A percentile compares a stretch with the other conserved stretches of the same genome.
phyloP scores from a whole-genome alignment of 345 rosid genomes.

The Euphorbia pulcherrima region DNA sequence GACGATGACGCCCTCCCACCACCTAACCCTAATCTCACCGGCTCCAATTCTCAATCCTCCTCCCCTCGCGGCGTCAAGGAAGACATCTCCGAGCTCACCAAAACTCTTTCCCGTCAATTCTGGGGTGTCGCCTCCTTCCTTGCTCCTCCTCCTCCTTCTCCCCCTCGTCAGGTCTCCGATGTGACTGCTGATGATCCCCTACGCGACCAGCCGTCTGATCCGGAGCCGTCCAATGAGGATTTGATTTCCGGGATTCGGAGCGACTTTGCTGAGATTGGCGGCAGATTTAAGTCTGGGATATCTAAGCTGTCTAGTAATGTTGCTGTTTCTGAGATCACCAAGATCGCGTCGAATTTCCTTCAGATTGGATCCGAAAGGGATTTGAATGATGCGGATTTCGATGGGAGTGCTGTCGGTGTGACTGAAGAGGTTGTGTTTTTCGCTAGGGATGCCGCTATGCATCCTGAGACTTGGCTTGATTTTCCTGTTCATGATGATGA shows the following conservation, averaged over 20 bases:
- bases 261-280: conserved; percentile 70
- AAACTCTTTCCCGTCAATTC: conserved; percentile 69
- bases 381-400: conserved; percentile 36
- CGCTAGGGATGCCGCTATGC: conserved; percentile 77
- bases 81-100: conserved; percentile 73
- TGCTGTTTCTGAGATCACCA: conserved; percentile 60
- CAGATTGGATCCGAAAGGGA: conserved; percentile 54
- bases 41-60: conserved; percentile 10
- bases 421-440: conserved; percentile 78
- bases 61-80: conserved; percentile 71
- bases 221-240: conserved; percentile 29
- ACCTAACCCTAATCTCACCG: conserved; percentile 1
- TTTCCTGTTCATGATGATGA: conserved; percentile 67
- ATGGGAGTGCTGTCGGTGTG: conserved; percentile 56
- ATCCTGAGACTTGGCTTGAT: conserved; percentile 94
- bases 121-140: conserved; percentile 95
- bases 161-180: conserved; percentile 21
- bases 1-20: conserved; percentile 18
- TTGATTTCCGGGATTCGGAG: conserved; percentile 52
- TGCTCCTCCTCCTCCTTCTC: conserved; percentile 55
- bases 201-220: conserved; percentile 23
- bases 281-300: conserved; percentile 59
- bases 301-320: conserved; percentile 55
- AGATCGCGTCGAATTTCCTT: conserved; percentile 53
- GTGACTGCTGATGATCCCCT: not conserved